phyloP scores from a whole-genome alignment of 495 filamentous ascomycete genomes.

The Parathielavia hyrcaniae region DNA sequence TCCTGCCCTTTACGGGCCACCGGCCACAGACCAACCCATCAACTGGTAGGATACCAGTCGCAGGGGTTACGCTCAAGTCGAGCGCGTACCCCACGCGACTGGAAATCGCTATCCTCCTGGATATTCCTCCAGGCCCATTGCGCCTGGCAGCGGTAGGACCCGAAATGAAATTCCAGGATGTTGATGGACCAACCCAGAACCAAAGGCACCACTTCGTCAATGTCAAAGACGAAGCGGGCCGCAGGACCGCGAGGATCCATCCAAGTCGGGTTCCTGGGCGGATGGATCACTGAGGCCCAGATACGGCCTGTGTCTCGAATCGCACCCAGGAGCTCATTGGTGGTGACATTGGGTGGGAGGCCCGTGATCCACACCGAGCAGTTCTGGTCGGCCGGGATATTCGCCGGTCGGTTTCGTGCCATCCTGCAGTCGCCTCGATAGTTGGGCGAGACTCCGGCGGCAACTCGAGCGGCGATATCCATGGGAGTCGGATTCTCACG shows the following conservation, averaged over 20 bases:
- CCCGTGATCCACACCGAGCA: slow-evolving; percentile 35
- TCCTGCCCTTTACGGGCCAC: no score
- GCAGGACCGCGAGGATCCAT: no score
- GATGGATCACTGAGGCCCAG: slow-evolving; percentile 31
- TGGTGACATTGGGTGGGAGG: slow-evolving; percentile 25
- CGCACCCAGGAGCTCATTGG: slow-evolving; percentile 22
- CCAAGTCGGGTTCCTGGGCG: no score
- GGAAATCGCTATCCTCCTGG: background rate
- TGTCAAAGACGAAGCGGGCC: background rate
- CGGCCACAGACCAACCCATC: no score
- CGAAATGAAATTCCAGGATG: slow-evolving; percentile 1
- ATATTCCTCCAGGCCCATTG: background rate
- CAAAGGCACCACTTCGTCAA: background rate
- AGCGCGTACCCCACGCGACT: background rate
- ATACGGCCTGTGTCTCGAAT: slow-evolving; percentile 32
- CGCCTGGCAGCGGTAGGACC: slow-evolving; percentile 8
- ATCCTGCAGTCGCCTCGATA: background rate
- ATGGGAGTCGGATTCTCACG: background rate
- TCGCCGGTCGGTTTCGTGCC: slow-evolving; percentile 25
- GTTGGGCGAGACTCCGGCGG: background rate
- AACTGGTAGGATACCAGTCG: no score
- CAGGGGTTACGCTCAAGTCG: background rate
- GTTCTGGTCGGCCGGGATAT: slow-evolving; percentile 27
- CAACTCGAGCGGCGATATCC: background rate
- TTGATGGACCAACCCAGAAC: background rate